A percentile compares a stretch with the other conserved stretches of the same genome.
Conservation (phyloP, 805 yeast species). For the Ogataea pini region DNA sequence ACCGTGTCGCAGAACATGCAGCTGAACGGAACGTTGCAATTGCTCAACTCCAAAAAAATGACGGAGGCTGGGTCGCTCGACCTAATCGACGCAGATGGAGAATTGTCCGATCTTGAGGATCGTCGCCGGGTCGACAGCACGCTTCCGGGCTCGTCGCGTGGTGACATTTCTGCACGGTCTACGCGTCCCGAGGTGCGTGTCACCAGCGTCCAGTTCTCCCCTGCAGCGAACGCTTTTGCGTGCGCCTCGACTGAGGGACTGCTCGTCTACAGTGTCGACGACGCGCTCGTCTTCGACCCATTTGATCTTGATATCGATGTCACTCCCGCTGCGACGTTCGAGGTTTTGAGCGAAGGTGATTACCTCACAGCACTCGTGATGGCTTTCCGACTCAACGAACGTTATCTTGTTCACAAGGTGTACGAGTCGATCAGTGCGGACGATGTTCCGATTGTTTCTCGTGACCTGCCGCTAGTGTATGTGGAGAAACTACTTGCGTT, state of each 20-base stretch:
- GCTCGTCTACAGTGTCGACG: slow-evolving; percentile 77
- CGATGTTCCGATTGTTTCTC: slow-evolving; percentile 66
- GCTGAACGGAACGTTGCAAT: slow-evolving; percentile 80
- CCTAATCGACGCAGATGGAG: slow-evolving; percentile 81
- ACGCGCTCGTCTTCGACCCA: slow-evolving; percentile 80
- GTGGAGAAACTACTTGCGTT: slow-evolving; percentile 66
- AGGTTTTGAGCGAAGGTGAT: slow-evolving; percentile 57
- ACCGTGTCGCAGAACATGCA: slow-evolving; percentile 88
- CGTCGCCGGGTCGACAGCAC: slow-evolving; percentile 51
- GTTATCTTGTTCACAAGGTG: slow-evolving; percentile 65
- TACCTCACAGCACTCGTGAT: slow-evolving; percentile 80
- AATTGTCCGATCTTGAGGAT: slow-evolving; percentile 81
- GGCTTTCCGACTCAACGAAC: slow-evolving; percentile 92
- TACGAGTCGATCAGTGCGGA: slow-evolving; percentile 71
- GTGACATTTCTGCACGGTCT: slow-evolving; percentile 75
- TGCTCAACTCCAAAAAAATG: slow-evolving; percentile 76
- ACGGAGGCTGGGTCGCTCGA: slow-evolving; percentile 88
- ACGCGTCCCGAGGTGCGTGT: slow-evolving; percentile 84
- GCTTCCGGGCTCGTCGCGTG: slow-evolving; percentile 85
- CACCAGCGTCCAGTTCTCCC: slow-evolving; percentile 77
- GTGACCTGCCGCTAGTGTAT: slow-evolving; percentile 77
- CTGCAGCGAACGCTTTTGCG: slow-evolving; percentile 87
- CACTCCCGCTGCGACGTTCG: slow-evolving; percentile 75
- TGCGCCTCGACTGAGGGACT: slow-evolving; percentile 96
- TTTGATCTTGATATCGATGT: slow-evolving; percentile 91